These are phyloP conservation scores for Phytophthora tentaculata DNA, from an alignment of 352 stramenopile species.

Conservation along the genomic window DNA sequence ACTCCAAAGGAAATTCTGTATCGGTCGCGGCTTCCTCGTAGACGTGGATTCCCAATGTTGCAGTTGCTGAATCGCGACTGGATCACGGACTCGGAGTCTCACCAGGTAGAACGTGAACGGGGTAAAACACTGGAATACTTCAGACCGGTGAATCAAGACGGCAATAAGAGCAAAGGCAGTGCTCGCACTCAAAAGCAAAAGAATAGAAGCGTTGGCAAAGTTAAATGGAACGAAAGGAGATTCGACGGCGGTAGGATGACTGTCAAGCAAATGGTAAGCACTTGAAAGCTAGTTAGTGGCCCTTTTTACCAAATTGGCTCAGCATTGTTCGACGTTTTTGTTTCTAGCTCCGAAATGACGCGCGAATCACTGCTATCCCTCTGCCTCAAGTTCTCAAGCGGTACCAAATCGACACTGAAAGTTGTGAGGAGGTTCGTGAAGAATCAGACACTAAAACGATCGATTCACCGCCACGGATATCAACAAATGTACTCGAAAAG, in stretches of 20 bases:
- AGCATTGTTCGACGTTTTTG: too few relatives aligned
- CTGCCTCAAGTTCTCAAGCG: constrained; percentile 43
- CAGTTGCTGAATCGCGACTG: constrained; percentile 61
- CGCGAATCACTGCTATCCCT: constrained; percentile 50
- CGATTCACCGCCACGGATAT: constrained; percentile 3
- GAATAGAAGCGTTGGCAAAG: neutral
- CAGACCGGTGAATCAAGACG: neutral
- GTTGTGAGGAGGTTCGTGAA: constrained; percentile 33
- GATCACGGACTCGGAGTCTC: constrained; percentile 64
- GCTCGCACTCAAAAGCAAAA: constrained; percentile 1
- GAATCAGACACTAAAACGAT: neutral
- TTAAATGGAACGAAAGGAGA: constrained; percentile 23
- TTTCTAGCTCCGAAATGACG: constrained; percentile 46
- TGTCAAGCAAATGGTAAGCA: constrained; percentile 56
- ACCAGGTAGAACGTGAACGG: constrained; percentile 56
- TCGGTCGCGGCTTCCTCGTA: constrained; percentile 50
- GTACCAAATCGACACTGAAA: constrained; percentile 66
- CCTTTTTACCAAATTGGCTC: too few relatives aligned
- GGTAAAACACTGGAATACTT: constrained; percentile 59
- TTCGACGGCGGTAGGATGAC: constrained; percentile 78
- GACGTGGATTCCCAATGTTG: constrained; percentile 68
- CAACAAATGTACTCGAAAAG: neutral
- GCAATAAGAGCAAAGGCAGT: neutral
- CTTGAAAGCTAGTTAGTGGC: neutral
- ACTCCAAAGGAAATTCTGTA: constrained; percentile 36